A percentile compares a stretch with the other conserved stretches of the same genome.
Evolutionary conservation across 495 filamentous ascomycete species (phyloP).

Genomic region (Sabuloglossum arenarium): DNA sequence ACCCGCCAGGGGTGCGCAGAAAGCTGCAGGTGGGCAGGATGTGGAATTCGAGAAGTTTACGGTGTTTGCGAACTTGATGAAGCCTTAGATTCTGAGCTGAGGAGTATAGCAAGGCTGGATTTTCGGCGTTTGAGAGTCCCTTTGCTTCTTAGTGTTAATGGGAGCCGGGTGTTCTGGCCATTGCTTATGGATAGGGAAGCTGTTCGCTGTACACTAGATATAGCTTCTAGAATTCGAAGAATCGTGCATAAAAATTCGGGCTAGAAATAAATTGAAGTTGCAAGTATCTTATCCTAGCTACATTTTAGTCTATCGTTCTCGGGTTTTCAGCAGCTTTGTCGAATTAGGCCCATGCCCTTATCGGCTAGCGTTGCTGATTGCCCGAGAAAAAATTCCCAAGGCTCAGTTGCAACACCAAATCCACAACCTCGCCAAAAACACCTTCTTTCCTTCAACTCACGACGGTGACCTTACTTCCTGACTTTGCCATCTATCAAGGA

Average conservation of each 20-base stretch:
- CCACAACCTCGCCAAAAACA: background rate
- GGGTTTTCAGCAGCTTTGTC: background rate
- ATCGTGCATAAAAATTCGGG: too few relatives aligned
- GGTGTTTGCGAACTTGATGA: slow-evolving; percentile 34
- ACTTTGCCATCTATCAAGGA: background rate
- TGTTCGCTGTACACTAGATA: background rate
- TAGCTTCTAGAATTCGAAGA: background rate
- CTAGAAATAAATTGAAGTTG: too few relatives aligned
- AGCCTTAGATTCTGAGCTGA: background rate
- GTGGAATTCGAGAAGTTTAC: slow-evolving; percentile 49
- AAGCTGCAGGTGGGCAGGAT: slow-evolving; percentile 29
- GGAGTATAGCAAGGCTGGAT: background rate
- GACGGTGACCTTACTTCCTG: background rate
- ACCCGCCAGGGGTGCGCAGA: slow-evolving; percentile 32
- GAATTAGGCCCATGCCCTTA: background rate
- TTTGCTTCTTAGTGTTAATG: background rate
- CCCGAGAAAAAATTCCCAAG: background rate
- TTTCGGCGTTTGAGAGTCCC: background rate
- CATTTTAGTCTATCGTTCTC: background rate
- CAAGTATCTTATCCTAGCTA: too few relatives aligned
- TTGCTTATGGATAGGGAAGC: background rate
- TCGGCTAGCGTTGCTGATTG: background rate
- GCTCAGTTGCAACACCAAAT: background rate
- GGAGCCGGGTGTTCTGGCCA: background rate
- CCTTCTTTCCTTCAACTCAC: background rate